Conservation (phyloP, 352 stramenopile genomes). For the Nothophytophthora sp. region DNA sequence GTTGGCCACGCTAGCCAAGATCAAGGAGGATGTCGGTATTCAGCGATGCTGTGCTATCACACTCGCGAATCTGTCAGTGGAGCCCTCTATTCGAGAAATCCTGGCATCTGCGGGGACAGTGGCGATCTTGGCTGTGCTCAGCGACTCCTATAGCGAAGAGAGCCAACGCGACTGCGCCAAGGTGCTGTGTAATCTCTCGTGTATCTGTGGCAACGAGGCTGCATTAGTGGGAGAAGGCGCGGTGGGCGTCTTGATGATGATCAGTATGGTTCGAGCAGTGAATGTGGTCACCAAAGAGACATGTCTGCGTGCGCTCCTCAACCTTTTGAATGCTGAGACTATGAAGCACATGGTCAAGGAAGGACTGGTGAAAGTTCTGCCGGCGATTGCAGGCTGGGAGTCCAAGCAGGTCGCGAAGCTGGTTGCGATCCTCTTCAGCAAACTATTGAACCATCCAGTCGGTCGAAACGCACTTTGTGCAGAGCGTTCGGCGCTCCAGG, state of each 20-base stretch:
- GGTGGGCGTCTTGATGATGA: constrained; percentile 76
- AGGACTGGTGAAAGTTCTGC: constrained; percentile 69
- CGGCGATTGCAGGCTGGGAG: constrained; percentile 38
- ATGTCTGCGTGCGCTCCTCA: constrained; percentile 63
- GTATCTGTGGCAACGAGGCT: constrained; percentile 44
- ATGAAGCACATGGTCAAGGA: constrained; percentile 66
- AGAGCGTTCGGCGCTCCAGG: constrained; percentile 43
- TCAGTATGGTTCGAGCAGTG: constrained; percentile 72
- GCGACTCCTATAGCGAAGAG: constrained; percentile 85
- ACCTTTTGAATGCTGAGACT: constrained; percentile 62
- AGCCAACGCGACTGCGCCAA: constrained; percentile 75
- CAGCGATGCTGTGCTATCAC: constrained; percentile 73
- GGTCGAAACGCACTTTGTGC: constrained; percentile 46
- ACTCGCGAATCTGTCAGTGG: constrained; percentile 64
- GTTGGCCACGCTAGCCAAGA: constrained; percentile 54
- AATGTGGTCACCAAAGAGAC: constrained; percentile 66
- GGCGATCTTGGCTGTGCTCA: constrained; percentile 52
- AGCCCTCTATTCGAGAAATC: constrained; percentile 45
- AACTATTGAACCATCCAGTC: constrained; percentile 46
- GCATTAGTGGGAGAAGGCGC: constrained; percentile 59
- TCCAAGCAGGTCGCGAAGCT: constrained; percentile 29
- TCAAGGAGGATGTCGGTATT: constrained; percentile 47
- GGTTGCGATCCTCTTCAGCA: constrained; percentile 57
- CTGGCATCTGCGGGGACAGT: constrained; percentile 55
- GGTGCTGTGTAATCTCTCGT: constrained; percentile 76